phyloP scores from a whole-genome alignment of 1,284 basidiomycete species.

The Lignosus rhinocerotis region DNA sequence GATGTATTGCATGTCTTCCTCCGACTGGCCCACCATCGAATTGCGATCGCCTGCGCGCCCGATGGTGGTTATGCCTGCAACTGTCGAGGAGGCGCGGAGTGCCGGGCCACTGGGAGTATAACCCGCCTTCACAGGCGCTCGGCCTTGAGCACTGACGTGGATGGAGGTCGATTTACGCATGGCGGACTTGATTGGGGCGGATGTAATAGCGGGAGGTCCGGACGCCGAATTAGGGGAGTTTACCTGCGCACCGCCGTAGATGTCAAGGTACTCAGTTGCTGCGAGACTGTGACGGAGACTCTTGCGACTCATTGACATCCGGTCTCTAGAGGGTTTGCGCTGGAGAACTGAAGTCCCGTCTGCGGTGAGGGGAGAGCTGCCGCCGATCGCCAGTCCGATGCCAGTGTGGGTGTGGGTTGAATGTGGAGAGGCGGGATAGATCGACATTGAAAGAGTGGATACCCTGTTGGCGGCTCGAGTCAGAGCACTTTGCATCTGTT shows the following conservation, averaged over 20 bases:
- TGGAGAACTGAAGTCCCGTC: conserved; percentile 42
- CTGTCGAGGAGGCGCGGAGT: conserved; percentile 46
- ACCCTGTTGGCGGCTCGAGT: conserved; percentile 37
- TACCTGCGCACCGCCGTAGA: conserved; percentile 55
- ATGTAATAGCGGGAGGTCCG: conserved; percentile 40
- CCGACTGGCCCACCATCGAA: conserved; percentile 32
- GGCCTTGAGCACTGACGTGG: conserved; percentile 38
- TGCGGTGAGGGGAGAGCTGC: conserved; percentile 42
- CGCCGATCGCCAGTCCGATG: conserved; percentile 47
- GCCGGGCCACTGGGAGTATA: conserved; percentile 50
- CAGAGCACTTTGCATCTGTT: conserved; percentile 24
- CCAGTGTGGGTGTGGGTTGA: conserved; percentile 32
- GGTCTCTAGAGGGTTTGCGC: conserved; percentile 28
- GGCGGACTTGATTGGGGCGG: conserved; percentile 22
- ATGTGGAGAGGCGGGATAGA: conserved; percentile 51
- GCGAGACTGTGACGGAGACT: conserved; percentile 31
- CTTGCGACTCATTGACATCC: conserved; percentile 24
- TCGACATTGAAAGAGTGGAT: conserved; percentile 52
- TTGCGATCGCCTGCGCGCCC: conserved; percentile 13
- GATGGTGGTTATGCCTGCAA: conserved; percentile 19
- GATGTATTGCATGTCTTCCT: conserved; percentile 29
- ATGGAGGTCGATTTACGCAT: conserved; percentile 32
- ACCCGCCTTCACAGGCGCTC: conserved; percentile 65
- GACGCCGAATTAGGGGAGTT: conserved; percentile 40
- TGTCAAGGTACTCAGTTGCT: conserved; percentile 16